A percentile compares a stretch with the other conserved stretches of the same genome.
These are phyloP conservation scores for Blastobotrys illinoisensis DNA, from an alignment of 1,139 yeast species.

Conservation along the genomic window DNA sequence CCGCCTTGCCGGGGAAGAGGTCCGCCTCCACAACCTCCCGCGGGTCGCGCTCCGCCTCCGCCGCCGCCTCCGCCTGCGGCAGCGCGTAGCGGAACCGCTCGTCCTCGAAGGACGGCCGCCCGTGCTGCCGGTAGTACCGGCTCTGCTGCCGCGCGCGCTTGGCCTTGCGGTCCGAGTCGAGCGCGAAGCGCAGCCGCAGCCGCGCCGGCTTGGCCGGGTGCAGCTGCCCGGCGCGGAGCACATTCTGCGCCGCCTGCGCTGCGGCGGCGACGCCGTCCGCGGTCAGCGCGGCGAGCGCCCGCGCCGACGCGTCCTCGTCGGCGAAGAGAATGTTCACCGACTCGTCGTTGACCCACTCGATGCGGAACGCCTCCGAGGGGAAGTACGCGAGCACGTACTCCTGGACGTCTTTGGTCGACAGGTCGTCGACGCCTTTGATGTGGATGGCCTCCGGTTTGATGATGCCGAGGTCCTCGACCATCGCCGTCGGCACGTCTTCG, in stretches of 20 bases:
- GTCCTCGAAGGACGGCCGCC: conserved; percentile 60
- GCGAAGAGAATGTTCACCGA: conserved; percentile 51
- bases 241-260: background rate
- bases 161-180: conserved; percentile 52
- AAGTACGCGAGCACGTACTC: conserved; percentile 48
- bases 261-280: conserved; percentile 21
- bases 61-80: conserved; percentile 3
- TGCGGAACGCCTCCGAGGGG: conserved; percentile 40
- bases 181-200: conserved; percentile 44
- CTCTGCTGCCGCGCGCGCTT: conserved; percentile 56
- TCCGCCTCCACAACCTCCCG: conserved; percentile 14
- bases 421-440: conserved; percentile 60
- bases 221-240: conserved; percentile 30
- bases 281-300: conserved; percentile 37
- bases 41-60: background rate
- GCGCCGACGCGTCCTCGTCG: conserved; percentile 40
- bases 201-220: conserved; percentile 42
- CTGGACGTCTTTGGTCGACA: conserved; percentile 61
- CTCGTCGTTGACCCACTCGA: conserved; percentile 70
- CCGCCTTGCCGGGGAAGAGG: conserved; percentile 16
- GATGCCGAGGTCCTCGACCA: conserved; percentile 17
- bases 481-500: background rate
- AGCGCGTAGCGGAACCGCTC: conserved; percentile 16
- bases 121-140: conserved; percentile 63
- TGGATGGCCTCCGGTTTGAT: conserved; percentile 42